A percentile compares a stretch with the other conserved stretches of the same genome.
Evolutionary conservation across 2,329 filamentous ascomycete species (phyloP).

Genomic region (Hypoxylon sp.): DNA sequence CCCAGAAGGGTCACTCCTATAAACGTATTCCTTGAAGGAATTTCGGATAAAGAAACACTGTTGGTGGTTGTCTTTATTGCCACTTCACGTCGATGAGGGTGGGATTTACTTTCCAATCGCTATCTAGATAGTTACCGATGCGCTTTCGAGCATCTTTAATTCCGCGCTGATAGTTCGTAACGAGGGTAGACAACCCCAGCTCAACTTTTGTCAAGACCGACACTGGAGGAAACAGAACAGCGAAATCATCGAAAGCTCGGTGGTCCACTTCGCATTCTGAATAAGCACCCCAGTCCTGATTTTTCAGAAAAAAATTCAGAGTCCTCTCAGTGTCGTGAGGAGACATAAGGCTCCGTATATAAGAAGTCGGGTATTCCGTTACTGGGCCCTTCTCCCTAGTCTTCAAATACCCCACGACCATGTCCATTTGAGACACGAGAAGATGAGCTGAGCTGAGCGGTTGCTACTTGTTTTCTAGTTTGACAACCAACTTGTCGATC

Average conservation of each 20-base stretch:
- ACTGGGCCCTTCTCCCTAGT: no score
- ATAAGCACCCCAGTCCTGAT: background rate
- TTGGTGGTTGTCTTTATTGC: no score
- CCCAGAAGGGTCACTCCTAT: no score
- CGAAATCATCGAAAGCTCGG: constrained; percentile 34
- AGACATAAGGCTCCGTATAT: constrained; percentile 24
- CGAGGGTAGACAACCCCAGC: no score
- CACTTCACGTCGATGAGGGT: no score
- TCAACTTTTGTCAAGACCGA: no score
- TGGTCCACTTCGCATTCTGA: constrained; percentile 29
- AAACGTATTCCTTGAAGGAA: no score
- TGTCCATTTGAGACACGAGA: constrained; percentile 24
- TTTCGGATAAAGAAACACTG: no score
- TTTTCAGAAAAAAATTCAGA: background rate
- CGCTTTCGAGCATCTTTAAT: no score
- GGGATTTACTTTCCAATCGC: no score
- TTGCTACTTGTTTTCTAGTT: constrained; percentile 31
- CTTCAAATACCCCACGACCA: constrained; percentile 2
- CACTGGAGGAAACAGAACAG: constrained; percentile 35
- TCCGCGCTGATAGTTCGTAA: constrained; percentile 16
- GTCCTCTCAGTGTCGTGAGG: no score
- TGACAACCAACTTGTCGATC: constrained; percentile 18
- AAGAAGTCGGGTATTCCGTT: constrained; percentile 18
- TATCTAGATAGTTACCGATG: no score
- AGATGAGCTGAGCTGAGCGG: constrained; percentile 31